Conservation (phyloP, 2,329 filamentous ascomycete genomes). For the Ophiosphaerella narmari region DNA sequence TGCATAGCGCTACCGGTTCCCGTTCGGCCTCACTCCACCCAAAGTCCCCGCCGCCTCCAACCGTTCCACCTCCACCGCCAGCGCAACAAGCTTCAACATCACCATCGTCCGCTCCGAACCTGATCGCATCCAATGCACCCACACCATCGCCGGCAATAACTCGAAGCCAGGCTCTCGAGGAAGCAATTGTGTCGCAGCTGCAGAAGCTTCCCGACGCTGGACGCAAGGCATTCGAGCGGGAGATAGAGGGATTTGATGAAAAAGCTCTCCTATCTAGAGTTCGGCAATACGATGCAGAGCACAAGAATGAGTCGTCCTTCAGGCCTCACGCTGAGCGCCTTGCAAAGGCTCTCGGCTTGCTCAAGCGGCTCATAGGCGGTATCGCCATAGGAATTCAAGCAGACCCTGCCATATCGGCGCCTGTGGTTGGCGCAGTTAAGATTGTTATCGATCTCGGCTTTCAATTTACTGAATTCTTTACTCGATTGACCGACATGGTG, state of each 20-base stretch:
- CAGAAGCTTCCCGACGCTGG: conserved; percentile 14
- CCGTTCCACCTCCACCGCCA: too few relatives aligned
- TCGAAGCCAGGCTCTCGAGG: too few relatives aligned
- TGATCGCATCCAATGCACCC: too few relatives aligned
- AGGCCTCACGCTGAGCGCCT: conserved; percentile 21
- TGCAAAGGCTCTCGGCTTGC: conserved; percentile 6
- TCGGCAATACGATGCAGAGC: conserved; percentile 11
- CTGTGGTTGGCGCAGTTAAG: conserved; percentile 22
- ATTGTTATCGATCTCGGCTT: conserved; percentile 23
- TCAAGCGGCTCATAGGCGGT: conserved; percentile 22
- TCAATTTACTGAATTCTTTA: conserved; percentile 22
- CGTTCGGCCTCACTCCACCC: too few relatives aligned
- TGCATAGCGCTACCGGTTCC: too few relatives aligned
- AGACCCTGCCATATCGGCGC: conserved; percentile 18
- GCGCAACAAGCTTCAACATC: too few relatives aligned
- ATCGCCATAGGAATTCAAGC: conserved; percentile 11
- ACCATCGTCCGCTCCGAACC: too few relatives aligned
- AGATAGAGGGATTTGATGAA: conserved; percentile 7
- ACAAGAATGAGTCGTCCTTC: conserved; percentile 19
- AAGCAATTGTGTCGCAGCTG: too few relatives aligned
- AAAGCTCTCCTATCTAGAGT: conserved; percentile 10
- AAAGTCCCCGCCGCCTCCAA: too few relatives aligned
- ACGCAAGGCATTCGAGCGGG: conserved; percentile 17
- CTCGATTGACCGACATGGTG: conserved; percentile 21
- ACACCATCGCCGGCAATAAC: too few relatives aligned